phyloP scores from a whole-genome alignment of 352 stramenopile species.

The Phytophthora kernoviae region DNA sequence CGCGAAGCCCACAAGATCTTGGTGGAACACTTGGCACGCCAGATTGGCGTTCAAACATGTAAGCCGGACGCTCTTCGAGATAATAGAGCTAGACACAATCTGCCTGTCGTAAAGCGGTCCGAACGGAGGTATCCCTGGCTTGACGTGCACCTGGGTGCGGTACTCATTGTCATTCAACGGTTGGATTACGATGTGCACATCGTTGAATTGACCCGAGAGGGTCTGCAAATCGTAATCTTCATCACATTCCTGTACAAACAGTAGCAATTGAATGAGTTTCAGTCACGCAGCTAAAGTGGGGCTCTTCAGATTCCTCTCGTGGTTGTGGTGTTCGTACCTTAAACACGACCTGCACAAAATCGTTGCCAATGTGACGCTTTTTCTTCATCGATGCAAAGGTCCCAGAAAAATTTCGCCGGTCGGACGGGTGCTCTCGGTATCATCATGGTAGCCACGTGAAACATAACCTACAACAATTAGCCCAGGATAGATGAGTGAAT shows the following conservation, averaged over 20 bases:
- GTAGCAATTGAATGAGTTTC: too few species aligned
- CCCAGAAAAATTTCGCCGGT: background rate
- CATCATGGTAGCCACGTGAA: slow-evolving; percentile 90
- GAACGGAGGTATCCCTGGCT: slow-evolving; percentile 74
- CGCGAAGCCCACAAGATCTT: slow-evolving; percentile 80
- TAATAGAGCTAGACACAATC: slow-evolving; percentile 60
- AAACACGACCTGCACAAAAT: slow-evolving; percentile 89
- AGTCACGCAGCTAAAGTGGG: too few species aligned
- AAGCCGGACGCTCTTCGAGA: slow-evolving; percentile 73
- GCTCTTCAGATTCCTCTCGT: too few species aligned
- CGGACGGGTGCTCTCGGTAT: slow-evolving; percentile 16
- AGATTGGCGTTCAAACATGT: slow-evolving; percentile 87
- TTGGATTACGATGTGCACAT: slow-evolving; percentile 88
- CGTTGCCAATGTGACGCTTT: slow-evolving; percentile 90
- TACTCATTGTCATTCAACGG: slow-evolving; percentile 79
- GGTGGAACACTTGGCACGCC: slow-evolving; percentile 82
- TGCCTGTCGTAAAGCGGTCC: slow-evolving; percentile 78
- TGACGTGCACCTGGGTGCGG: slow-evolving; percentile 73
- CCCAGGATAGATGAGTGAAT: slow-evolving; percentile 7
- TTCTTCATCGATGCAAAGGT: slow-evolving; percentile 66
- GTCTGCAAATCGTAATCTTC: slow-evolving; percentile 78
- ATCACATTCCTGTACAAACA: slow-evolving; percentile 64
- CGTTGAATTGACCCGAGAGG: slow-evolving; percentile 84
- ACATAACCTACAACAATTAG: slow-evolving; percentile 67
- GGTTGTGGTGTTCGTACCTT: slow-evolving; percentile 39